These are phyloP conservation scores for Teratosphaeria viscida DNA, from an alignment of 2,329 filamentous ascomycete genomes.

Conservation along the genomic window DNA sequence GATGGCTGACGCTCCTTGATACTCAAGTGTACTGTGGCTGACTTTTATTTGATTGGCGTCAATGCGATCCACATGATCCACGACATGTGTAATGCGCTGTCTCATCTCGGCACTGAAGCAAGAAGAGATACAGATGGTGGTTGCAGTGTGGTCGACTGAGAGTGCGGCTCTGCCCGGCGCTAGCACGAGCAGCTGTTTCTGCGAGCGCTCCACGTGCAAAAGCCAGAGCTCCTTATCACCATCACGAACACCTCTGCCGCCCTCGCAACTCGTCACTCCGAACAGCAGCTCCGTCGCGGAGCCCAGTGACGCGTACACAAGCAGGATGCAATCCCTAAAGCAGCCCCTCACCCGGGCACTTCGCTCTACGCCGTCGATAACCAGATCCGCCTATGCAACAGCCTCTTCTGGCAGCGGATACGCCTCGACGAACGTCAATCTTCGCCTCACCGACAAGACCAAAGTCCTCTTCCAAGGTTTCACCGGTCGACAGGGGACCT, in stretches of 20 bases:
- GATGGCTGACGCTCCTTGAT: constrained; percentile 55
- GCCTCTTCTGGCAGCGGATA: constrained; percentile 35
- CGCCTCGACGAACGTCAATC: constrained; percentile 46
- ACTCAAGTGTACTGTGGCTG: constrained; percentile 40
- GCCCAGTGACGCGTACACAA: background rate
- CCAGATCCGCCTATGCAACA: constrained; percentile 64
- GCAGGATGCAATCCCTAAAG: constrained; percentile 4
- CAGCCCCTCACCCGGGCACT: constrained; percentile 59
- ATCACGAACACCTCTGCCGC: background rate
- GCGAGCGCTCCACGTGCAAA: no score
- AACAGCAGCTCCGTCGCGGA: background rate
- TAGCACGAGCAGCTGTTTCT: background rate
- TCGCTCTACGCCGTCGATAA: constrained; percentile 46
- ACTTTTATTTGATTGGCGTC: constrained; percentile 57
- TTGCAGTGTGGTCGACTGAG: background rate
- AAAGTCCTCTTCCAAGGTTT: constrained; percentile 97
- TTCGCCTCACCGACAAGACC: constrained; percentile 85
- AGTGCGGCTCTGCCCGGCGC: background rate
- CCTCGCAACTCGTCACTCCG: background rate
- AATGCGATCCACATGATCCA: constrained; percentile 45
- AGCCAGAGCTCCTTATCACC: background rate
- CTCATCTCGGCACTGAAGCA: constrained; percentile 44
- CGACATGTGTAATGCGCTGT: constrained; percentile 64
- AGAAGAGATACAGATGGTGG: background rate
- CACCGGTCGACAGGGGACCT: constrained; percentile 64